These are phyloP conservation scores for Rhodotorula babjevae DNA, from an alignment of 768 basidiomycete genomes.

Conservation along the genomic window DNA sequence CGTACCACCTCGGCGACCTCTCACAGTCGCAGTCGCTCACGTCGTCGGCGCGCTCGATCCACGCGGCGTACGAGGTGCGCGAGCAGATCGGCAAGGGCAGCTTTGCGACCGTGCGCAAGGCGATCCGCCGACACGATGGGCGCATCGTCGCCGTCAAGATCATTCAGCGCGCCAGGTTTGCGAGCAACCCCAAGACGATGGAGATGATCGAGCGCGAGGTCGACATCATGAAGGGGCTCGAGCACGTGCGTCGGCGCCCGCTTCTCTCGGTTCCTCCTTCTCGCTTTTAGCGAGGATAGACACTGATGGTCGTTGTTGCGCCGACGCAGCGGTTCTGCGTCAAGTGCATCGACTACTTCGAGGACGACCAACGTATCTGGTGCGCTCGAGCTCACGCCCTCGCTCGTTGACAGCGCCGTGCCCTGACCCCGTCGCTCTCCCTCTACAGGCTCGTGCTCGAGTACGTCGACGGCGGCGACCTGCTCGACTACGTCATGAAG, in stretches of 20 bases:
- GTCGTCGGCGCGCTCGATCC: conserved; percentile 40
- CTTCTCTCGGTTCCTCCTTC: background rate
- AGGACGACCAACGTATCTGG: conserved; percentile 45
- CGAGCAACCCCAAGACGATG: conserved; percentile 39
- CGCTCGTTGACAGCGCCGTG: background rate
- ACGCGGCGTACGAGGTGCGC: conserved; percentile 48
- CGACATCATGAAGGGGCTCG: conserved; percentile 66
- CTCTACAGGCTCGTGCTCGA: conserved; percentile 62
- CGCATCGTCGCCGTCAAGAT: conserved; percentile 82
- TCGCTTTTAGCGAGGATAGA: too few relatives aligned
- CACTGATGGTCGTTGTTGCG: background rate
- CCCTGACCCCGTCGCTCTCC: background rate
- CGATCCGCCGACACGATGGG: conserved; percentile 65
- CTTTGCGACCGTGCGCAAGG: conserved; percentile 85
- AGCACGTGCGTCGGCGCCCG: conserved; percentile 53
- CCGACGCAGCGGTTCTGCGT: conserved; percentile 38
- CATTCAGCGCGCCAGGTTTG: conserved; percentile 50
- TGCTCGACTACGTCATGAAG: conserved; percentile 57
- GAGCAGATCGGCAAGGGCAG: conserved; percentile 71
- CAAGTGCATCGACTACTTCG: conserved; percentile 38
- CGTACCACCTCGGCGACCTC: conserved; percentile 28
- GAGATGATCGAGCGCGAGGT: conserved; percentile 65
- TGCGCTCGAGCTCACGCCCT: conserved; percentile 40
- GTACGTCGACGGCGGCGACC: conserved; percentile 78
- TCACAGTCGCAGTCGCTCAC: background rate